Conservation (phyloP, 169 alveolate genomes). For the Theileria sp. region DNA sequence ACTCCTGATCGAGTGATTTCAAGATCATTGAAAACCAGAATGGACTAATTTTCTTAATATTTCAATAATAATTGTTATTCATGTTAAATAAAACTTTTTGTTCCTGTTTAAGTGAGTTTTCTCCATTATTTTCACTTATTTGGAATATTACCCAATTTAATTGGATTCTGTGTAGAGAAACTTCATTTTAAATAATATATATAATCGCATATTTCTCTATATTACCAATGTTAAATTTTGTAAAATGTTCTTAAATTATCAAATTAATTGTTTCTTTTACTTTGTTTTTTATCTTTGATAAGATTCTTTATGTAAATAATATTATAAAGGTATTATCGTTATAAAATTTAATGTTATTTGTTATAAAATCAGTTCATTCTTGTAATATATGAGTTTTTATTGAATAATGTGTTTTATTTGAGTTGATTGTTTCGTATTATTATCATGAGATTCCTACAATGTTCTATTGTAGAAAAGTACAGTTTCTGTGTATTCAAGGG, state of each 20-base stretch:
- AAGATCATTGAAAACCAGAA: slow-evolving; percentile 59
- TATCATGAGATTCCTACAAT: not conserved
- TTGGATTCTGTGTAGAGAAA: not conserved
- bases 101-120: not conserved
- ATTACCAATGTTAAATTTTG: not conserved
- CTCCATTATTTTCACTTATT: not conserved
- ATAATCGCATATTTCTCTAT: not conserved
- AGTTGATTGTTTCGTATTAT: not conserved
- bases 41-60: slow-evolving; percentile 42
- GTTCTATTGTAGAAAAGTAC: not conserved
- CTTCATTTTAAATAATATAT: not conserved
- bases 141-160: not conserved
- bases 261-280: not conserved
- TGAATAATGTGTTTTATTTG: not conserved
- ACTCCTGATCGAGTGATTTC: slow-evolving; percentile 55
- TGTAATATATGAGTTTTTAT: not conserved
- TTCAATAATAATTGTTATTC: not conserved
- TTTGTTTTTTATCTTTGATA: not conserved
- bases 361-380: not conserved
- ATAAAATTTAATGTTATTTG: too few relatives aligned
- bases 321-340: not conserved
- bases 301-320: not conserved
- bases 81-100: not conserved
- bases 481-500: not conserved
- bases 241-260: not conserved